phyloP scores from a whole-genome alignment of 495 filamentous ascomycete genomes.

The Neurospora cerealis region DNA sequence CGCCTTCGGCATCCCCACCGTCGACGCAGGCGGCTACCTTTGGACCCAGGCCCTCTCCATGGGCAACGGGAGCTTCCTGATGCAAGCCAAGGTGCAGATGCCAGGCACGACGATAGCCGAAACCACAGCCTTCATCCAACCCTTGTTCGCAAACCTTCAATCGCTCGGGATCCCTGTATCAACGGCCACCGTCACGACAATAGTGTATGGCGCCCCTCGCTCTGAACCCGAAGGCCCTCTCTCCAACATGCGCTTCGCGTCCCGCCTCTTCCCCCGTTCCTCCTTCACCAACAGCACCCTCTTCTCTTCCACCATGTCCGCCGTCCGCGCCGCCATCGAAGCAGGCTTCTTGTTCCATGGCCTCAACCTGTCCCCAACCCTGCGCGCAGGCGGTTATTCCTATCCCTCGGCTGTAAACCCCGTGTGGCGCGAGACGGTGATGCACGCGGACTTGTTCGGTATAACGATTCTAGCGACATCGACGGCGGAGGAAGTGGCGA shows the following conservation, averaged over 20 bases:
- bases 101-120: constrained; percentile 9
- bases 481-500: constrained; percentile 12
- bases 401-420: constrained; percentile 35
- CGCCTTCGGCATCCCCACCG: constrained; percentile 24
- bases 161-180: constrained; percentile 21
- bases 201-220: constrained; percentile 5
- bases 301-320: constrained; percentile 32
- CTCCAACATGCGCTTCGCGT: constrained; percentile 27
- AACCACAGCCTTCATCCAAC: constrained; percentile 19
- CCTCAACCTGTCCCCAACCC: constrained; percentile 32
- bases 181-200: constrained; percentile 11
- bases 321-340: constrained; percentile 29
- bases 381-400: constrained; percentile 21
- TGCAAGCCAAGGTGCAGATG: constrained; percentile 23
- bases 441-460: constrained; percentile 43
- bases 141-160: constrained; percentile 17
- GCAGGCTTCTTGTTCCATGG: constrained; percentile 34
- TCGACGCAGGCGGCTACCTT: constrained; percentile 33
- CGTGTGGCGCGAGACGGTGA: constrained; percentile 41
- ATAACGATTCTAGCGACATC: constrained; percentile 8
- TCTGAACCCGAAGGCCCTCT: constrained; percentile 12
- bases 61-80: constrained; percentile 13
- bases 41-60: constrained; percentile 28
- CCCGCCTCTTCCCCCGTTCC: constrained; percentile 39
- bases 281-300: constrained; percentile 21